These are phyloP conservation scores for Nicotiana obtusifolia DNA, from an alignment of 257 asterid species.

Conservation along the genomic window DNA sequence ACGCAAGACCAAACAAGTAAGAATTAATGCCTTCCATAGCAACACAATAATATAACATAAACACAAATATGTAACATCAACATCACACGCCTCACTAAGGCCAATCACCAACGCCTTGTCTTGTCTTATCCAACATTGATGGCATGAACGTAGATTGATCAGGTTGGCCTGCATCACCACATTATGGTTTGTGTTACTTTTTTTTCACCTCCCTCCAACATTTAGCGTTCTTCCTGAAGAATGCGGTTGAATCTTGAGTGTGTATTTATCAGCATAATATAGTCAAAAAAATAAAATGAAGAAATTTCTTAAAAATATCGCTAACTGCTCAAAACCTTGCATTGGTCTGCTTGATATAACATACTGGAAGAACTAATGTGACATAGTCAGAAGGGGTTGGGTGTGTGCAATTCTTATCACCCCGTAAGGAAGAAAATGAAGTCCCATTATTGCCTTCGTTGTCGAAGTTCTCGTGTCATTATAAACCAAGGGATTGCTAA, in stretches of 20 bases:
- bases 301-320: background rate
- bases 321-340: background rate
- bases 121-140: too few relatives aligned
- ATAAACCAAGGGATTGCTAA: background rate
- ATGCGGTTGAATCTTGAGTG: background rate
- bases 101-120: too few relatives aligned
- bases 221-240: background rate
- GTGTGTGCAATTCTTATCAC: background rate
- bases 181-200: background rate
- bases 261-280: background rate
- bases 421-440: conserved; percentile 7
- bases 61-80: too few relatives aligned
- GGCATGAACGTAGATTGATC: too few relatives aligned
- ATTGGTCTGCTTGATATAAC: background rate
- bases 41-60: too few relatives aligned
- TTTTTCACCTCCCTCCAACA: conserved; percentile 4
- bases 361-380: background rate
- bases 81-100: too few relatives aligned
- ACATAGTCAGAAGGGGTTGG: background rate
- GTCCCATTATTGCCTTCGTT: background rate
- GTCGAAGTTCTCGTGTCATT: background rate
- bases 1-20: too few relatives aligned
- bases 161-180: too few relatives aligned
- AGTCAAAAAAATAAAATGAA: background rate
- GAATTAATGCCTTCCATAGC: too few relatives aligned